Percentiles rank a stretch among this genome's conserved stretches.
Conservation (phyloP, 148 eudicot species). For the Chenopodium album region DNA sequence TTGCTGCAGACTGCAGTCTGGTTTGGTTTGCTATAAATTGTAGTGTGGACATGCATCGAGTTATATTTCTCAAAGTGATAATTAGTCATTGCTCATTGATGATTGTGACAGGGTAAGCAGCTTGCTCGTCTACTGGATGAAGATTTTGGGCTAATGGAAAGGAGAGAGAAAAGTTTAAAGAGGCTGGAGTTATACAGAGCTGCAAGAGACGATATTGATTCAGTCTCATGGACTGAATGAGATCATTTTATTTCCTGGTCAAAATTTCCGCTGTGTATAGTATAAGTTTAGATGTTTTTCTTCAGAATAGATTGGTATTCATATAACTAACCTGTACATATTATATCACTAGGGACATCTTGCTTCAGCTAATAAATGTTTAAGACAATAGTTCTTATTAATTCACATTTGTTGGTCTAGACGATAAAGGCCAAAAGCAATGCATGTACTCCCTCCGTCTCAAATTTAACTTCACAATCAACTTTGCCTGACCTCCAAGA, state of each 20-base stretch:
- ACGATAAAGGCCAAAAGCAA: not conserved
- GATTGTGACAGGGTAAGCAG: conserved; percentile 39
- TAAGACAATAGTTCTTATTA: not conserved
- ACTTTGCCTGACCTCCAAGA: not conserved
- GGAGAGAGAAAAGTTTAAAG: conserved; percentile 45
- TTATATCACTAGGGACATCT: not conserved
- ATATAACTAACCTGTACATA: not conserved
- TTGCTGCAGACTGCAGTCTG: not conserved
- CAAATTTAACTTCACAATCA: not conserved
- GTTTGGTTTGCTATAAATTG: too few relatives aligned
- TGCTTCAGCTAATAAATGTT: not conserved
- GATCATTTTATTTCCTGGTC: not conserved
- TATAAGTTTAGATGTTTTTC: not conserved
- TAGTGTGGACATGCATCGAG: not conserved
- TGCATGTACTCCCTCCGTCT: not conserved
- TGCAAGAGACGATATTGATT: conserved; percentile 56
- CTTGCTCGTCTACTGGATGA: conserved; percentile 47
- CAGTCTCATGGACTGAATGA: conserved; percentile 38
- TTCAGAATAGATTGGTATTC: not conserved
- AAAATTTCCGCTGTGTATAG: not conserved
- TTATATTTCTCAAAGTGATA: not conserved
- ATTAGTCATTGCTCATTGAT: not conserved
- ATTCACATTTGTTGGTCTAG: too few relatives aligned
- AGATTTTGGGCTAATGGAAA: conserved; percentile 45
- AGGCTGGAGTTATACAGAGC: conserved; percentile 55